phyloP scores from a whole-genome alignment of 169 alveolate species.

The Ichthyophthirius multifiliis region DNA sequence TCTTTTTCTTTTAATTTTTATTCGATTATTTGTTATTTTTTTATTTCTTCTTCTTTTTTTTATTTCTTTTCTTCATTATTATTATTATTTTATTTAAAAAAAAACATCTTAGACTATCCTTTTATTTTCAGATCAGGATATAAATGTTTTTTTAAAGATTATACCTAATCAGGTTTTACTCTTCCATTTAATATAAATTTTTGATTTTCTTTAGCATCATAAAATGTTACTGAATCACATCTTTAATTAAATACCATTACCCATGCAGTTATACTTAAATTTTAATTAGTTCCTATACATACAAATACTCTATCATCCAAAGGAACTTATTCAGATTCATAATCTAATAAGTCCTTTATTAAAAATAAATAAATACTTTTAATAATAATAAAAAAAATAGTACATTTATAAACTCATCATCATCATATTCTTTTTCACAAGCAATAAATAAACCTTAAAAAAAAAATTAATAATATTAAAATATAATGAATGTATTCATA shows the following conservation, averaged over 20 bases:
- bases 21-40: conserved; percentile 12
- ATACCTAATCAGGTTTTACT: conserved; percentile 28
- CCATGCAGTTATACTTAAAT: conserved; percentile 49
- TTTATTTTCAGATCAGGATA: conserved; percentile 22
- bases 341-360: background rate
- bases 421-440: background rate
- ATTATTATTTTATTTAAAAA: conserved; percentile 1
- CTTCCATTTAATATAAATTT: conserved; percentile 45
- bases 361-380: background rate
- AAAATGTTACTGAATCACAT: conserved; percentile 48
- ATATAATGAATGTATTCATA: background rate
- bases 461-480: background rate
- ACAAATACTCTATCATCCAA: conserved; percentile 64
- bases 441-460: background rate
- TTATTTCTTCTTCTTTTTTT: conserved; percentile 1
- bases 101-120: background rate
- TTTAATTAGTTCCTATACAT: conserved; percentile 58
- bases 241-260: conserved; percentile 53
- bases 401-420: background rate
- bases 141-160: conserved; percentile 23
- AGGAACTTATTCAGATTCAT: conserved; percentile 26
- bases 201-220: conserved; percentile 46
- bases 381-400: background rate
- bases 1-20: conserved; percentile 26
- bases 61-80: background rate